Base-by-base conservation (phyloP, 1,139 yeast genomes). In the Yamadazyma friedrichii region DNA sequence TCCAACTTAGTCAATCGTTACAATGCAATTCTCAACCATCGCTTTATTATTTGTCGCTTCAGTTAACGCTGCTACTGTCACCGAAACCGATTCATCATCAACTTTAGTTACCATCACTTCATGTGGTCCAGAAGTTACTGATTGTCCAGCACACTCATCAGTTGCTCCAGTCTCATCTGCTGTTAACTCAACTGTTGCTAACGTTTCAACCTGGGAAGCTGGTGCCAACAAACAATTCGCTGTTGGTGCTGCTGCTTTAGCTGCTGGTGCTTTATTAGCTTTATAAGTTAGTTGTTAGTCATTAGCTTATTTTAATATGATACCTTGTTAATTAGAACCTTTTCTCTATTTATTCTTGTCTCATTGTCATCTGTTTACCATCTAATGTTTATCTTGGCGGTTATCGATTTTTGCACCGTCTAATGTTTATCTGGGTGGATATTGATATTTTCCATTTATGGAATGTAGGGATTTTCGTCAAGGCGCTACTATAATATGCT, bases 201-300 rank as follows among this genome's bases (percentile, higher is more conserved):
- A 60, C 62, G 65, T 64, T 48, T 57, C 70, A 42, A 53, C 67
- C 48, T 65, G 53, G 63, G 65, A 58, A 53, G 59, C 55, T 48
- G 62, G 62, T 52, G 64, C 61, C 44, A 53, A 53, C 53, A 61
- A 53, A 55, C 57, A 56, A 53, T 58, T 46, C 58, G 64, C 62
- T 56, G 71, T 64, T 49, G 74, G 74, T 67, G 68, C 65, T 59
- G 74, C 68, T 57, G 75, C 71, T 56, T 58, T 67, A 55, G 73
- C 70, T 59, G 75, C 74, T 45, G 74, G 74, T 65, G 74, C 74
- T 64, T 67, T 68, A 61, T 67, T 68, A 61, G 74, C 74, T 67
- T 66, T 69, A 61, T 69, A 68, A 67, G 65, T 48, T 43, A 40
- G 31, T 29, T 43, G 40, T 27, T 31, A 20, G 39, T 40, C 22